Percentiles rank a stretch among this genome's conserved stretches.
Evolutionary conservation across 2,329 filamentous ascomycete species (phyloP).

Genomic region (Alternaria sp.): DNA sequence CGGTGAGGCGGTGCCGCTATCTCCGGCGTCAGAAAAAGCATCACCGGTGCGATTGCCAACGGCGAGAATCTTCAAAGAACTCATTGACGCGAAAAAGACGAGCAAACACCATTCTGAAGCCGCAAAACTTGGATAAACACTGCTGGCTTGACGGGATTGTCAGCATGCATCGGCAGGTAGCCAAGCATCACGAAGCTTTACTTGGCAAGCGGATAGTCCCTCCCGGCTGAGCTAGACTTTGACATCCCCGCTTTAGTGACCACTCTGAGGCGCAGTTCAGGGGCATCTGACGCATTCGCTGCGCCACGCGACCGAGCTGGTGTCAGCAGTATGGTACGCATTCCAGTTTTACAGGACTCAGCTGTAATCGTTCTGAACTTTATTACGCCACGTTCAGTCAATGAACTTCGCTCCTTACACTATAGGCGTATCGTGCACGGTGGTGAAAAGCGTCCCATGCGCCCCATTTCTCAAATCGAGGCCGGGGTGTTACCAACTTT

Average conservation of each 20-base stretch:
- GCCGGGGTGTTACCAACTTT: background rate
- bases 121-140: background rate
- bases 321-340: background rate
- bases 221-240: background rate
- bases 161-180: background rate
- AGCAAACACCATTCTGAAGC: background rate
- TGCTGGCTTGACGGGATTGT: background rate
- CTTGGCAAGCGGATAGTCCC: constrained; percentile 17
- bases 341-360: background rate
- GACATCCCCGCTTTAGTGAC: constrained; percentile 1
- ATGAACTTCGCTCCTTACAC: background rate
- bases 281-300: constrained; percentile 6
- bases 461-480: background rate
- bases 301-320: constrained; percentile 9
- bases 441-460: background rate
- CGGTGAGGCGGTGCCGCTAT: constrained; percentile 15
- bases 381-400: background rate
- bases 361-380: background rate
- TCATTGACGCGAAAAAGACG: background rate
- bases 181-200: constrained; percentile 16
- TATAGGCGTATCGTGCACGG: background rate
- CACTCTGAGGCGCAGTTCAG: constrained; percentile 15
- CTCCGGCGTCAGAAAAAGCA: background rate
- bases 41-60: background rate
- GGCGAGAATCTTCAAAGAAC: background rate